phyloP scores from a whole-genome alignment of 2,329 filamentous ascomycete species.

The Phyllosticta paracitricarpa region DNA sequence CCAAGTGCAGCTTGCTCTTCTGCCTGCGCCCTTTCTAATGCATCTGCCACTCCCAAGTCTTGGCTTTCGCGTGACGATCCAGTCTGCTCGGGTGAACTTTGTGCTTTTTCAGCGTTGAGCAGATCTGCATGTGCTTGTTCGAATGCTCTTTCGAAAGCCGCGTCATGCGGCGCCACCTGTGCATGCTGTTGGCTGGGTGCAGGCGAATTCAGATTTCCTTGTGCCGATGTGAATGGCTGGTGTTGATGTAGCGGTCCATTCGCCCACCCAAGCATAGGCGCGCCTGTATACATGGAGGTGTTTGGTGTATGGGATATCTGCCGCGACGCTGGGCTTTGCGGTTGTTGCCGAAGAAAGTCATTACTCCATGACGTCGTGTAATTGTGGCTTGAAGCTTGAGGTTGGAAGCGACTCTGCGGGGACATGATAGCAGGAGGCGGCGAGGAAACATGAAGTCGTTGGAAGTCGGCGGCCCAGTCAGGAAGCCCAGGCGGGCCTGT shows the following conservation, averaged over 20 bases:
- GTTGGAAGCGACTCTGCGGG: conserved; percentile 38
- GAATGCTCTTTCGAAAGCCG: conserved; percentile 47
- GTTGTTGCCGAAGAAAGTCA: conserved; percentile 43
- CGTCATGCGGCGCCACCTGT: conserved; percentile 40
- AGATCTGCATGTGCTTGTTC: conserved; percentile 37
- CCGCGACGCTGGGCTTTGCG: conserved; percentile 19
- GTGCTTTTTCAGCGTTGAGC: conserved; percentile 15
- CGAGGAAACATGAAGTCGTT: conserved; percentile 34
- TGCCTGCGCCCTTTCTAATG: background rate
- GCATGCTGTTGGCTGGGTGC: conserved; percentile 21
- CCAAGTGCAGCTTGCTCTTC: background rate
- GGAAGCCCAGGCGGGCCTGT: conserved; percentile 21
- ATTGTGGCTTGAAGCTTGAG: conserved; percentile 21
- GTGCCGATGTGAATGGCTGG: conserved; percentile 2
- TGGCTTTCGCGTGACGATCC: background rate
- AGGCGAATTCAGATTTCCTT: conserved; percentile 14
- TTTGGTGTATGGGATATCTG: conserved; percentile 15
- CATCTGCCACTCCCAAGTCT: background rate
- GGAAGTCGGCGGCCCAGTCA: conserved; percentile 42
- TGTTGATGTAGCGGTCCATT: conserved; percentile 5
- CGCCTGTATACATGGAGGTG: conserved; percentile 19
- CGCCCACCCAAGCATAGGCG: conserved; percentile 12
- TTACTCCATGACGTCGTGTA: conserved; percentile 45
- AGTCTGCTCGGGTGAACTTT: background rate
- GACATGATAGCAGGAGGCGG: conserved; percentile 23